Percentiles rank a stretch among this genome's conserved stretches.
Conservation (phyloP, 1,284 basidiomycete genomes). For the Mycosarcoma maydis region DNA sequence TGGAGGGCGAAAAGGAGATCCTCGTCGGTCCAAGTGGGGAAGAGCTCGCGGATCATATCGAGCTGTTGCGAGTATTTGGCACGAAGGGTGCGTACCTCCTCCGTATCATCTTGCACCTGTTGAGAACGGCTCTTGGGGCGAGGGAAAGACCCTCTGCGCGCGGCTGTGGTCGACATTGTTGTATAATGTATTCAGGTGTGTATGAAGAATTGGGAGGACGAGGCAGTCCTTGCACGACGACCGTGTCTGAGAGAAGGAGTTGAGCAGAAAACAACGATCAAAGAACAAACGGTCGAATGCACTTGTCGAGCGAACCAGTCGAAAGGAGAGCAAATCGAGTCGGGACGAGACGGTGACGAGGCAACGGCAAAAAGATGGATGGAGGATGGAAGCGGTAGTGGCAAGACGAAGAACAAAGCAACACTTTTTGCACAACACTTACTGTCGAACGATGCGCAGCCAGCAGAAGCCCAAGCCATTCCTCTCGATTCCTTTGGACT, state of each 20-base stretch:
- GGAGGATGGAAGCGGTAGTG: slow-evolving; percentile 2
- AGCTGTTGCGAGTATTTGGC: slow-evolving; percentile 68
- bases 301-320: slow-evolving; percentile 27
- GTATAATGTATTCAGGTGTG: slow-evolving; percentile 19
- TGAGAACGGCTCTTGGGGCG: slow-evolving; percentile 47
- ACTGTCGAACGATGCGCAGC: neutral
- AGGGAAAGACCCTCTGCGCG: slow-evolving; percentile 52
- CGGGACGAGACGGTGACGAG: slow-evolving; percentile 12
- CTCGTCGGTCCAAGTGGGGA: slow-evolving; percentile 80
- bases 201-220: slow-evolving; percentile 6
- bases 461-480: too few relatives aligned
- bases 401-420: neutral
- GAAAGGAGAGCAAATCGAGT: slow-evolving; percentile 2
- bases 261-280: slow-evolving; percentile 1
- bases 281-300: slow-evolving; percentile 24
- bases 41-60: slow-evolving; percentile 78
- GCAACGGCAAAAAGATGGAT: slow-evolving; percentile 10
- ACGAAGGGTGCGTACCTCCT: slow-evolving; percentile 61
- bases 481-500: too few relatives aligned
- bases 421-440: neutral
- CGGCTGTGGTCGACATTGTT: slow-evolving; percentile 50
- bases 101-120: slow-evolving; percentile 62
- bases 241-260: slow-evolving; percentile 7
- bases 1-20: slow-evolving; percentile 79
- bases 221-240: slow-evolving; percentile 25